Conservation (phyloP, 768 basidiomycete species). For the Naganishia vishniacii region DNA sequence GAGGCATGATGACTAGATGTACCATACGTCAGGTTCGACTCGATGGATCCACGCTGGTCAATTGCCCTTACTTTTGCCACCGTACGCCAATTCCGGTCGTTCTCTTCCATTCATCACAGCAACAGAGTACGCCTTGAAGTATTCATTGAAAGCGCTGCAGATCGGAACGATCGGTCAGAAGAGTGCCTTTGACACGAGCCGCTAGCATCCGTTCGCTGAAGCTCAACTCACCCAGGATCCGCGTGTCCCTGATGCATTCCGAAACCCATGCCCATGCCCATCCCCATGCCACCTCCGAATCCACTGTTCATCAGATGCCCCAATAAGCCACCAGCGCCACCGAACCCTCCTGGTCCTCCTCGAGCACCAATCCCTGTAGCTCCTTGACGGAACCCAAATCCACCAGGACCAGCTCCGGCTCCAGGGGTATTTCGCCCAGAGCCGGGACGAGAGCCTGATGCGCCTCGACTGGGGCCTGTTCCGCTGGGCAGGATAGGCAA, state of each 20-base stretch:
- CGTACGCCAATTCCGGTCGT: slow-evolving; percentile 86
- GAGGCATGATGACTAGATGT: slow-evolving; percentile 85
- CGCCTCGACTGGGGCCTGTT: slow-evolving; percentile 1
- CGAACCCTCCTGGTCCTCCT: slow-evolving; percentile 18
- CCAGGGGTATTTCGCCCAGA: background rate
- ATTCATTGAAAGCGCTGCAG: slow-evolving; percentile 72
- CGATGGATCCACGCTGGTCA: slow-evolving; percentile 7
- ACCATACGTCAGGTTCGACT: background rate
- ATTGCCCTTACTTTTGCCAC: slow-evolving; percentile 79
- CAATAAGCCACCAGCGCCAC: slow-evolving; percentile 36
- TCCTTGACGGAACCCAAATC: slow-evolving; percentile 21
- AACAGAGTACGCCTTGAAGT: slow-evolving; percentile 89
- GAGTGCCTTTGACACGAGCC: background rate
- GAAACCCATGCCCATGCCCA: slow-evolving; percentile 32
- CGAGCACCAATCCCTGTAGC: slow-evolving; percentile 20
- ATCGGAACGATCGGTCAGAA: background rate
- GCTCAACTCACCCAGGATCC: slow-evolving; percentile 17
- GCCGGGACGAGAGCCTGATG: slow-evolving; percentile 9
- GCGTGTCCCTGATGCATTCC: slow-evolving; percentile 16
- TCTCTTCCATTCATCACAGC: slow-evolving; percentile 84
- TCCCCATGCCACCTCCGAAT: slow-evolving; percentile 21
- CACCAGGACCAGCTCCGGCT: slow-evolving; percentile 9
- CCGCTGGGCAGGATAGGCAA: slow-evolving; percentile 5
- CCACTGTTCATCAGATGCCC: slow-evolving; percentile 40
- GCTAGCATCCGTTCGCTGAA: slow-evolving; percentile 24